phyloP scores from a whole-genome alignment of 1,284 basidiomycete species.

The Chalciporus piperatoides region DNA sequence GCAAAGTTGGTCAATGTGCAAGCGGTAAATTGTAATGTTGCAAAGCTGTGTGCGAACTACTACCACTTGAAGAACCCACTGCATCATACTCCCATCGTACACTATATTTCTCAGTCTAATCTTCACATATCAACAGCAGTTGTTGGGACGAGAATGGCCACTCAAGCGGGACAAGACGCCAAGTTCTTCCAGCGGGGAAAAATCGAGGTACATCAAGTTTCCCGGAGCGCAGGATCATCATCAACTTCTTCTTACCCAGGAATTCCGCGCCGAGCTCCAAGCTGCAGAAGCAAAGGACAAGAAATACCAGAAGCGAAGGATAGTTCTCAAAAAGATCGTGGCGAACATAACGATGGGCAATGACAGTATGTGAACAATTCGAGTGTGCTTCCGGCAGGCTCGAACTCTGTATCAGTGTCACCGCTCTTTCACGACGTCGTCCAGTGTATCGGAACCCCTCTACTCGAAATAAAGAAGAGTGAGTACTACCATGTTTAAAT shows the following conservation, averaged over 20 bases:
- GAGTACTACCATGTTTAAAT: conserved; percentile 27
- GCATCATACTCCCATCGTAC: too few relatives aligned
- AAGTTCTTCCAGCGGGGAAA: conserved; percentile 90
- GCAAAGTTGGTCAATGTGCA: not conserved
- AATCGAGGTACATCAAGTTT: conserved; percentile 67
- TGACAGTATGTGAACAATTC: conserved; percentile 65
- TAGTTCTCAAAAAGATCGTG: conserved; percentile 91
- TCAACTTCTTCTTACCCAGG: conserved; percentile 41
- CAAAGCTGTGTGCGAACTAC: not conserved
- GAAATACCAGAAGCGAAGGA: conserved; percentile 88
- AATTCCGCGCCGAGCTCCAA: conserved; percentile 85
- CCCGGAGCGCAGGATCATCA: conserved; percentile 7
- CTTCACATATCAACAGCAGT: conserved; percentile 1
- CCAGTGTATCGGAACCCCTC: conserved; percentile 81
- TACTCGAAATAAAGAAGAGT: conserved; percentile 99
- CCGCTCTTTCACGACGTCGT: conserved; percentile 88
- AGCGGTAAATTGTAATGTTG: not conserved
- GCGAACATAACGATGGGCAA: conserved; percentile 97
- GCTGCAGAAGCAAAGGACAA: conserved; percentile 91
- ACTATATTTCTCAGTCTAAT: conserved; percentile 2
- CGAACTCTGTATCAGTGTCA: conserved; percentile 66
- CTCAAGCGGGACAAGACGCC: conserved; percentile 75
- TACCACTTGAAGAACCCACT: too few relatives aligned
- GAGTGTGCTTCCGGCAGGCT: conserved; percentile 9
- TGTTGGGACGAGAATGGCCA: conserved; percentile 41